Base-by-base conservation (phyloP, 1,139 yeast genomes). In the Debaryomyces udenii region DNA sequence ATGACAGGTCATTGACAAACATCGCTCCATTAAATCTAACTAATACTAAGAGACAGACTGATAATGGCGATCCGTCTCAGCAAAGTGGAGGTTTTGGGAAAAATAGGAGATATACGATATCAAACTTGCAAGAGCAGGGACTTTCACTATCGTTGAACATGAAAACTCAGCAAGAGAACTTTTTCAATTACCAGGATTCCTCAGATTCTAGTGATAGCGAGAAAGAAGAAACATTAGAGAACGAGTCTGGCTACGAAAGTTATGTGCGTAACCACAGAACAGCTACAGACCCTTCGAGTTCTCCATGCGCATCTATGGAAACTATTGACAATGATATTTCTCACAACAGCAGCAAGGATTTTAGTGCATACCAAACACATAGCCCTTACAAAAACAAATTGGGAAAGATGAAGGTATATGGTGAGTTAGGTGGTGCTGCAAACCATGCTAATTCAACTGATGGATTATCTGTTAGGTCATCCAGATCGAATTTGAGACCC, bases 111-210 rank as follows among this genome's bases (percentile, higher is more conserved):
- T 78, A 75, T 46, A 76, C 81, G 10, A 62, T 81, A 10, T 76
- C 86, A 4, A 80, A 78, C 44, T 59, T 83, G 40, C 93, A 86
- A 52, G 80, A 79, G 45, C 72, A 84, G 54, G 96, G 96, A 0
- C 78, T 87, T 11, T 79, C 91, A 0, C 68, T 88, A 39, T 69
- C 76, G 9, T 61, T 72, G 35, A 83, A 84, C 39, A 85, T 89
- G 82, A 84, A 82, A 42, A 78, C 91, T 0, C 70, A 63, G 39
- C 59, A 61, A 2, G 65, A 61, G 11, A 56, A 59, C 23, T 58
- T 59, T 33, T 60, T 60, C 39, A 52, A 59, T 18, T 56, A 64
- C 35, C 57, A 53, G 6, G 60, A 61, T 29, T 51, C 61, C 0
- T 42, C 55, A 10, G 61, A 52, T 20, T 47, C 53, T 14, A 54